These are phyloP conservation scores for Leishmania lainsoni DNA, from an alignment of 208 protist species.

Conservation along the genomic window DNA sequence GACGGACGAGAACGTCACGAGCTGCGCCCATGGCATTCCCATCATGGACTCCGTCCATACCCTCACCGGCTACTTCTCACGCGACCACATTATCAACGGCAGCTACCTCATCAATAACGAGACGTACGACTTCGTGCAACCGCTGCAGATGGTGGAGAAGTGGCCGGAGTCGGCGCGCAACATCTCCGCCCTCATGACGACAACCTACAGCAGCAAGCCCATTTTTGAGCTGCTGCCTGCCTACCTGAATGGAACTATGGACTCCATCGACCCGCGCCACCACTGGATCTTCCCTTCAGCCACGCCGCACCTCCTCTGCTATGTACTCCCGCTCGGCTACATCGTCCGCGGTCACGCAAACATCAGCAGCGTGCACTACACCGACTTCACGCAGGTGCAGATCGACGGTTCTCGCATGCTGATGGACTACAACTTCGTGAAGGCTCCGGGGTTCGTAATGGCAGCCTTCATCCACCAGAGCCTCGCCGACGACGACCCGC, in stretches of 20 bases:
- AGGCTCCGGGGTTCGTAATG: not conserved
- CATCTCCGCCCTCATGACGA: not conserved
- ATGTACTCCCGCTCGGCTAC: constrained; percentile 6
- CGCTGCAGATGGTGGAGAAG: constrained; percentile 1
- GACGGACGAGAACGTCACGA: no score
- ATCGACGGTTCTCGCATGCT: constrained; percentile 6
- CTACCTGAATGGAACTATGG: constrained; percentile 4
- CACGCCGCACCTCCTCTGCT: constrained; percentile 23
- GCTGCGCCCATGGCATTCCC: not conserved
- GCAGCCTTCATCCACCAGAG: constrained; percentile 14
- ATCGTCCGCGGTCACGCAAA: constrained; percentile 13
- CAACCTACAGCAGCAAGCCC: not conserved
- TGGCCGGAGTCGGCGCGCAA: not conserved
- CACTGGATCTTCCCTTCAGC: not conserved
- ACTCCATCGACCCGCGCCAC: not conserved
- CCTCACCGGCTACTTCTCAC: not conserved
- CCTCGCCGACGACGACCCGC: constrained; percentile 17
- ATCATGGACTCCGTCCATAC: not conserved
- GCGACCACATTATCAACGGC: constrained; percentile 13
- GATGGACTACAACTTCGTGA: not conserved
- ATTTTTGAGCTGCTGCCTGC: not conserved
- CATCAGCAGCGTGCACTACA: not conserved
- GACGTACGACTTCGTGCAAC: constrained; percentile 11
- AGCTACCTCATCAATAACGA: constrained; percentile 9
- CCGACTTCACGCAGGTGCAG: constrained; percentile 12